Evolutionary conservation across 495 filamentous ascomycete species (phyloP).

Genomic region (Neurospora tetrasperma): DNA sequence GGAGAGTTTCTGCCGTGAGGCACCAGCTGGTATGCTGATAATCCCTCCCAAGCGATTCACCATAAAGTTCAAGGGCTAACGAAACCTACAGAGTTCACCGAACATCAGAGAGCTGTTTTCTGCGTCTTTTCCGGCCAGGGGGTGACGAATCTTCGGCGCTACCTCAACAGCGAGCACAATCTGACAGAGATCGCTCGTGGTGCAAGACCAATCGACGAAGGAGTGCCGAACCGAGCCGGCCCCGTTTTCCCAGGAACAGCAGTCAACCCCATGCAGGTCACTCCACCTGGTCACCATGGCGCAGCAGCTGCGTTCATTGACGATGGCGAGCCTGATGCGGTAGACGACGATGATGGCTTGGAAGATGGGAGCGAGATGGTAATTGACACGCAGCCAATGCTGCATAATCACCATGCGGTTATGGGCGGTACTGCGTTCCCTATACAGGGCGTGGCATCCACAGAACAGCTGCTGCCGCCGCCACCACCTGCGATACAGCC

Average conservation of each 20-base stretch:
- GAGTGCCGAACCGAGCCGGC: neutral
- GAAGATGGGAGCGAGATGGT: constrained; percentile 35
- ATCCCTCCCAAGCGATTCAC: neutral
- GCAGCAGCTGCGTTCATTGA: constrained; percentile 20
- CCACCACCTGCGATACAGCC: constrained; percentile 3
- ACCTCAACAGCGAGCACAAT: constrained; percentile 51
- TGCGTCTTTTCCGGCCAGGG: constrained; percentile 93
- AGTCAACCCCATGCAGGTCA: neutral
- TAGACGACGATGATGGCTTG: constrained; percentile 33
- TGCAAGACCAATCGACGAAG: neutral
- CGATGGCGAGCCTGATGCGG: constrained; percentile 23
- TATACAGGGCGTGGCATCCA: neutral
- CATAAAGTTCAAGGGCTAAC: constrained; percentile 18
- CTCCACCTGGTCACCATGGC: constrained; percentile 10
- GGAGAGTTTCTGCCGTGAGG: constrained; percentile 71
- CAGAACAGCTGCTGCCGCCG: constrained; percentile 3
- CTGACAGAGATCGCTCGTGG: constrained; percentile 7
- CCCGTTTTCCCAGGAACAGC: neutral
- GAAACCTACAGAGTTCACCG: constrained; percentile 67
- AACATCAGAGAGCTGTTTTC: constrained; percentile 88
- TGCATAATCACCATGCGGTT: neutral
- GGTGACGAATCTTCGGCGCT: constrained; percentile 64
- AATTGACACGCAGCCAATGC: constrained; percentile 23
- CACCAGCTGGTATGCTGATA: constrained; percentile 52
- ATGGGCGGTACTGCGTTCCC: neutral